Evolutionary conservation across 257 asterid genomes (phyloP), one percentile per base, ranked within the genome.

Genomic region (Lavandula angustifolia): DNA sequence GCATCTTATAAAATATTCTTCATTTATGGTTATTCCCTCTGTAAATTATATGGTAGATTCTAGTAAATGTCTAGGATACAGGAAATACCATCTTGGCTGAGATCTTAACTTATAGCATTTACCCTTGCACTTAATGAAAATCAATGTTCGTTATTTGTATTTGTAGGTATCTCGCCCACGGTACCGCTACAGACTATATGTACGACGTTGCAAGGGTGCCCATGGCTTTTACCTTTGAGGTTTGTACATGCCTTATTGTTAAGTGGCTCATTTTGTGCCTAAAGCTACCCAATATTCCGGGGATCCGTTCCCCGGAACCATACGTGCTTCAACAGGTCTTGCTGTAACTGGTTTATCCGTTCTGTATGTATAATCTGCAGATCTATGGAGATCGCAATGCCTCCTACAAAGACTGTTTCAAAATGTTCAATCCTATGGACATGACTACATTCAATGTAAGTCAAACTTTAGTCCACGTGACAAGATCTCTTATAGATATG

Each of bases 201-300:
- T 94, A 81, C 50, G 99, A 94, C 59, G 76, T 94, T 56, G 95
- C 91, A 58, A 81, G 92, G 82, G 95, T 94, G 54, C 97, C 99
- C 41, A 87, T 94, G 97, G 91, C 97, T 58, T 94, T 85, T 80
- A 94, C 99, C 49, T 94, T 94, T 9, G 99, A 94, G 97, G 99
- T 90, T 55, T 50, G 81, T 65, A 59, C 34, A 48, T 47, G 60
- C 53, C 29, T 48, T 42, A 38, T 67, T 29, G 48, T 53, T 18
- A 64, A 50, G 60, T 40, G 59, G 14, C 27, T 60, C 12, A 5
- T 38, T 68, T 73, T 34, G 6, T 40, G 50, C 54, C 27, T 22
- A 22, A 22, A 22, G 27, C 27, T 22, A 22, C 27, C 27, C 27
- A 22, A 22, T 22, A 22, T 22, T n/a, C n/a, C n/a, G n/a, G n/a